Conservation (phyloP, 495 filamentous ascomycete genomes). For the Astrocystis sublimbata region DNA sequence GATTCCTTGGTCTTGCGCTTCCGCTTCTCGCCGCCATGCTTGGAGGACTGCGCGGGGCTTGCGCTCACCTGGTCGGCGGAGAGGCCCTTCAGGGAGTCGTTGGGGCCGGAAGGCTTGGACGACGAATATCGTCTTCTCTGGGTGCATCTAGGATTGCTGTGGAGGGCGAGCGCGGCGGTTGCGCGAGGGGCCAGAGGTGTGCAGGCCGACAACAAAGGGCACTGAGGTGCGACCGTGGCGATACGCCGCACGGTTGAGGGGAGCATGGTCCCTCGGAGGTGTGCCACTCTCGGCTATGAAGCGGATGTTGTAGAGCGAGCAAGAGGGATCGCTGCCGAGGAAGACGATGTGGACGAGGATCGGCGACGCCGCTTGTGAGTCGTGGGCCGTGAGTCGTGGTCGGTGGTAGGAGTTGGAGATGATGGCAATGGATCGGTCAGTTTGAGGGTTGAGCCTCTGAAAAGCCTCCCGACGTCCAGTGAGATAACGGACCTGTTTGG, state of each 20-base stretch:
- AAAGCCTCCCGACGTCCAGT: no score
- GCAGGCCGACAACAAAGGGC: slow-evolving; percentile 41
- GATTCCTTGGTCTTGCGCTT: slow-evolving; percentile 46
- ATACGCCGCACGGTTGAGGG: slow-evolving; percentile 54
- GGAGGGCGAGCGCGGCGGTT: slow-evolving; percentile 36
- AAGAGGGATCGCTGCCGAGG: slow-evolving; percentile 7
- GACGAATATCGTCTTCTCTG: slow-evolving; percentile 56
- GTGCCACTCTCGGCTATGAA: background rate
- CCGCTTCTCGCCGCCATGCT: slow-evolving; percentile 47
- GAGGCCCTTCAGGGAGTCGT: slow-evolving; percentile 50
- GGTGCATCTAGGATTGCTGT: slow-evolving; percentile 38
- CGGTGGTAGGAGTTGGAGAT: slow-evolving; percentile 10
- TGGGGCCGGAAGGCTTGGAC: slow-evolving; percentile 58
- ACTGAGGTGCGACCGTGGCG: slow-evolving; percentile 44
- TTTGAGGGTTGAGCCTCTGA: background rate
- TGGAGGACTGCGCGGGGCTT: slow-evolving; percentile 38
- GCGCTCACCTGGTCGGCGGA: slow-evolving; percentile 45
- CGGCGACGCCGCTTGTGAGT: slow-evolving; percentile 5
- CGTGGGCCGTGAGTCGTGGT: no score
- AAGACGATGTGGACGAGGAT: no score
- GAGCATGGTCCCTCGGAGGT: slow-evolving; percentile 43
- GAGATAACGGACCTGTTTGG: no score
- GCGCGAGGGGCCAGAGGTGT: slow-evolving; percentile 38
- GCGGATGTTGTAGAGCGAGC: background rate
- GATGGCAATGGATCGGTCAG: no score